phyloP scores from a whole-genome alignment of 2,329 filamentous ascomycete species.

The Aspergillus ibericus region DNA sequence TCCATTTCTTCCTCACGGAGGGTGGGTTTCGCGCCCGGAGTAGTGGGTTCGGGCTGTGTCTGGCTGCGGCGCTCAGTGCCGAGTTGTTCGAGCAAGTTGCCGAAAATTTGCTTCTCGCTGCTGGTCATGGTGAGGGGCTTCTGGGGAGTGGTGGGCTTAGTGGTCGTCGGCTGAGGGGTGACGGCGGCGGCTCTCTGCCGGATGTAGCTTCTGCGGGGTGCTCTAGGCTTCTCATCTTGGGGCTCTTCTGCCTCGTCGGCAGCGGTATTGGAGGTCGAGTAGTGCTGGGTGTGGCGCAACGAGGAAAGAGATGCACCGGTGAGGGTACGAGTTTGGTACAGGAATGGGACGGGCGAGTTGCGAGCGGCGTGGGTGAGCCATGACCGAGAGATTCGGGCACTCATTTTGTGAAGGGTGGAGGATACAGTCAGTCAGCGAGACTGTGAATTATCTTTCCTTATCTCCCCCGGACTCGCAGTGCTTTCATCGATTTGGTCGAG shows the following conservation, averaged over 20 bases:
- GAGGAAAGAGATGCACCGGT: conserved; percentile 13
- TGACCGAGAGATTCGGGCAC: conserved; percentile 31
- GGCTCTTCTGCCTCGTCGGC: neutral
- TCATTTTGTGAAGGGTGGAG: conserved; percentile 21
- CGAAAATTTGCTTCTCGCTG: conserved; percentile 17
- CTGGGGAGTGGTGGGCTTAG: neutral
- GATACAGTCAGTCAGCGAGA: neutral
- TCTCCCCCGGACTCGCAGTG: too few species aligned
- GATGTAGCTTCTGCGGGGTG: conserved; percentile 19
- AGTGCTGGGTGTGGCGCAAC: conserved; percentile 3
- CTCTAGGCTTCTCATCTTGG: neutral
- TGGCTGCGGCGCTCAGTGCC: conserved; percentile 8
- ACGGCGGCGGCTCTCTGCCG: conserved; percentile 1
- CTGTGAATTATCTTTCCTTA: neutral
- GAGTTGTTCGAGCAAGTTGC: conserved; percentile 14
- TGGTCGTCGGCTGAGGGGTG: neutral
- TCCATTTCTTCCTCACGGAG: conserved; percentile 12
- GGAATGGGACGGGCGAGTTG: conserved; percentile 59
- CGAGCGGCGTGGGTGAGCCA: conserved; percentile 28
- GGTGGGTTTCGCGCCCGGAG: neutral
- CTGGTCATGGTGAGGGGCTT: conserved; percentile 14
- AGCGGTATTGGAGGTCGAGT: neutral
- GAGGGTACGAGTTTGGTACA: conserved; percentile 71
- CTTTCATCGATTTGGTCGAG: neutral
- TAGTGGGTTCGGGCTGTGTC: neutral